Evolutionary conservation across 768 basidiomycete species (phyloP).

Genomic region (Tricholoma hemisulphureum): DNA sequence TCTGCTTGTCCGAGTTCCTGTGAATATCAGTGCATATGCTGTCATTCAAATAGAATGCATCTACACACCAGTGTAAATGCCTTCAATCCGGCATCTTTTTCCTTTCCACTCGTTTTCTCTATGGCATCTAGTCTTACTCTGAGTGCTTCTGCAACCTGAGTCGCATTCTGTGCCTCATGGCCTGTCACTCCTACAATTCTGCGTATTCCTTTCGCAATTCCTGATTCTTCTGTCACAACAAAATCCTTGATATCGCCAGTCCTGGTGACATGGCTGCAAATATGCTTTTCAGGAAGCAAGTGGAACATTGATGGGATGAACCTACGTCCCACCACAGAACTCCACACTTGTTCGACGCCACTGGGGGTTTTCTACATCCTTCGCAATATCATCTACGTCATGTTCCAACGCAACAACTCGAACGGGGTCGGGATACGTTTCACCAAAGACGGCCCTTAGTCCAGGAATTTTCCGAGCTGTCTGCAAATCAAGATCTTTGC

Average conservation of each 20-base stretch:
- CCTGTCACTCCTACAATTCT: slow-evolving; percentile 94
- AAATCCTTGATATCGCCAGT: slow-evolving; percentile 98
- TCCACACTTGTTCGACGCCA: slow-evolving; percentile 93
- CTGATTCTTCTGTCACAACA: slow-evolving; percentile 91
- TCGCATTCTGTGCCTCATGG: slow-evolving; percentile 84
- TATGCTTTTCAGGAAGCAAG: background rate
- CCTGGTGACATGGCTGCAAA: slow-evolving; percentile 80
- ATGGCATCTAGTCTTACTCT: slow-evolving; percentile 61
- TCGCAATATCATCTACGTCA: slow-evolving; percentile 80
- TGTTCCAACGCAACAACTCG: slow-evolving; percentile 91
- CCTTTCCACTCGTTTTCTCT: slow-evolving; percentile 62
- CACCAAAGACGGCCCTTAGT: slow-evolving; percentile 94
- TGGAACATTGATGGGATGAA: slow-evolving; percentile 15
- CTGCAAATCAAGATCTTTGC: slow-evolving; percentile 78
- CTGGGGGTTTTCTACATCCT: slow-evolving; percentile 83
- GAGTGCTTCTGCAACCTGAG: slow-evolving; percentile 62
- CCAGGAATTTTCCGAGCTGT: slow-evolving; percentile 88
- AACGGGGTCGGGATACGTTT: slow-evolving; percentile 96
- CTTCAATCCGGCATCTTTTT: slow-evolving; percentile 88
- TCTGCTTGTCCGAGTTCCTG: slow-evolving; percentile 89
- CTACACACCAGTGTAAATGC: slow-evolving; percentile 66
- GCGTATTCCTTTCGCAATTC: slow-evolving; percentile 97
- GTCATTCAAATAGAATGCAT: background rate
- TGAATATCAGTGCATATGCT: background rate
- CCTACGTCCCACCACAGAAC: slow-evolving; percentile 97